These are phyloP conservation scores for Penicillium sp. DNA, from an alignment of 2,329 filamentous ascomycete species.

Conservation along the genomic window DNA sequence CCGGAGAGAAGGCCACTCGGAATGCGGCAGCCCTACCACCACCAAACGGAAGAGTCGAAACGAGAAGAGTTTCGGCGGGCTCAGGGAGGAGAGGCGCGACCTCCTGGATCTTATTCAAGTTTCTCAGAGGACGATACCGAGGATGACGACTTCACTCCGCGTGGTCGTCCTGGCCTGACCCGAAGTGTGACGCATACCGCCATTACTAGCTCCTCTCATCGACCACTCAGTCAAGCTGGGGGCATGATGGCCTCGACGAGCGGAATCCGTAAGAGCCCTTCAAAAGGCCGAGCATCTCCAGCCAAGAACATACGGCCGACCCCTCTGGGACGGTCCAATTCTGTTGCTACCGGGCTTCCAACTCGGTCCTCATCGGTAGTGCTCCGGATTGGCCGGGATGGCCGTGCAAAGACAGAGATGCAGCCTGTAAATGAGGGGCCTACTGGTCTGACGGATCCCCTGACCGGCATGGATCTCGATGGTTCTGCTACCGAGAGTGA, in stretches of 20 bases:
- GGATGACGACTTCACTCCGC: slow-evolving; percentile 36
- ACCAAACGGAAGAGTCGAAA: slow-evolving; percentile 50
- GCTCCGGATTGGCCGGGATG: slow-evolving; percentile 49
- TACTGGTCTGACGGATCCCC: slow-evolving; percentile 35
- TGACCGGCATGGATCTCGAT: slow-evolving; percentile 42
- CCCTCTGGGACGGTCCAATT: slow-evolving; percentile 33
- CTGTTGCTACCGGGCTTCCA: slow-evolving; percentile 30
- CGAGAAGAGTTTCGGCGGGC: slow-evolving; percentile 41
- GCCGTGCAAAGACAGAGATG: slow-evolving; percentile 48
- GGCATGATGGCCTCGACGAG: slow-evolving; percentile 34
- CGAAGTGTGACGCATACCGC: slow-evolving; percentile 44
- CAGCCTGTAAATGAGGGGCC: slow-evolving; percentile 34
- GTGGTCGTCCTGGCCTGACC: slow-evolving; percentile 37
- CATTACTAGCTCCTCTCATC: slow-evolving; percentile 28
- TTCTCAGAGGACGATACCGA: slow-evolving; percentile 33
- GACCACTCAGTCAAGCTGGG: slow-evolving; percentile 30
- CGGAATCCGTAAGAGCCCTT: slow-evolving; percentile 42
- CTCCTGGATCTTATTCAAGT: slow-evolving; percentile 28
- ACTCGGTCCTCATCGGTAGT: slow-evolving; percentile 43
- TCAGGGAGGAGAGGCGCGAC: slow-evolving; percentile 29
- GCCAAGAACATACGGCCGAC: slow-evolving; percentile 36
- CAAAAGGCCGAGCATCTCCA: slow-evolving; percentile 45
- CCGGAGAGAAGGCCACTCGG: slow-evolving; percentile 30
- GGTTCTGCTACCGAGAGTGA: slow-evolving; percentile 46
- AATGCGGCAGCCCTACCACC: slow-evolving; percentile 47